A percentile compares a stretch with the other conserved stretches of the same genome.
Evolutionary conservation across 805 yeast species (phyloP).

Genomic region (Spathaspora passalidarum): DNA sequence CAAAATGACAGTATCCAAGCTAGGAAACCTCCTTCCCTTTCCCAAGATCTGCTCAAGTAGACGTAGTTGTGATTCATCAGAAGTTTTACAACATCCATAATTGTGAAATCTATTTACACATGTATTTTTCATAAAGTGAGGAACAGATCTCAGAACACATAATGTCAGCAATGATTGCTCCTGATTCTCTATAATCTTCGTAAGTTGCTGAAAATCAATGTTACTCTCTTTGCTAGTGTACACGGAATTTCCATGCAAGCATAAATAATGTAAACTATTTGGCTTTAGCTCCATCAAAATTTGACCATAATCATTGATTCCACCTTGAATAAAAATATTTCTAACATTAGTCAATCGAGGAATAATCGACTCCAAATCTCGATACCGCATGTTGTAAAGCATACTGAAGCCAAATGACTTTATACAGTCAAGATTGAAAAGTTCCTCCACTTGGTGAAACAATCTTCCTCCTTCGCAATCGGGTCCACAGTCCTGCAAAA

Average conservation of each 20-base stretch:
- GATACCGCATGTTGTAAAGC: not conserved
- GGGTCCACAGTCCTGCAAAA: not conserved
- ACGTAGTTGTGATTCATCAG: not conserved
- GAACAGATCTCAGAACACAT: not conserved
- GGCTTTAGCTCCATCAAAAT: not conserved
- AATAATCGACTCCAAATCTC: not conserved
- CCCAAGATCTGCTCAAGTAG: not conserved
- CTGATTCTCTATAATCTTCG: not conserved
- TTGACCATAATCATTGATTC: too few species aligned
- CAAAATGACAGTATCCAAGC: too few species aligned
- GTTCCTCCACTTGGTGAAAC: not conserved
- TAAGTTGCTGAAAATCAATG: not conserved
- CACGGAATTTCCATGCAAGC: not conserved
- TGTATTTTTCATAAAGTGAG: not conserved
- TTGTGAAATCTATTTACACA: not conserved
- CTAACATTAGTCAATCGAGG: not conserved
- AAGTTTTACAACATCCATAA: not conserved
- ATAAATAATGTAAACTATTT: not conserved
- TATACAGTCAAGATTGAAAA: not conserved
- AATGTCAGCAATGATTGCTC: not conserved
- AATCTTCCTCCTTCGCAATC: not conserved
- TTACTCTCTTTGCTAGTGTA: not conserved
- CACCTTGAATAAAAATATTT: not conserved
- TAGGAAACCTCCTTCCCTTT: not conserved
- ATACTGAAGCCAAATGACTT: not conserved